Evolutionary conservation across 2,329 filamentous ascomycete species (phyloP).

Genomic region (Colletotrichum sp.): DNA sequence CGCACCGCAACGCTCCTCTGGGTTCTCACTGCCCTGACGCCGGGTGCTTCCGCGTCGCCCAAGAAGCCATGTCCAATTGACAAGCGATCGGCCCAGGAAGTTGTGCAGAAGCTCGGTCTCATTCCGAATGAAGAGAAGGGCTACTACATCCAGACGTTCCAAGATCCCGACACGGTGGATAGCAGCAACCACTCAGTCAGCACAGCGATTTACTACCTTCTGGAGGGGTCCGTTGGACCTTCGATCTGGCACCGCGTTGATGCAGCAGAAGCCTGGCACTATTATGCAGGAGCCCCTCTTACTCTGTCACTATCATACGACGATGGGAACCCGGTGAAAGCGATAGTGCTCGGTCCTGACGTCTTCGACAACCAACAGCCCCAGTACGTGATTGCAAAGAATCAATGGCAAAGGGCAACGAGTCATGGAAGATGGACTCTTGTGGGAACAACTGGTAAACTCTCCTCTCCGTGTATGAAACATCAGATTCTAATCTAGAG

Average conservation of each 20-base stretch:
- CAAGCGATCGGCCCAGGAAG: constrained; percentile 42
- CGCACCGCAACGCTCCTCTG: not conserved
- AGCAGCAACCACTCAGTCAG: constrained; percentile 43
- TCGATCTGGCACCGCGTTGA: constrained; percentile 58
- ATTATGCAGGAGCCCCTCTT: constrained; percentile 57
- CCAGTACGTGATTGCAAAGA: constrained; percentile 44
- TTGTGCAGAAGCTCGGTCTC: constrained; percentile 47
- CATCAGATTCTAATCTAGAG: not conserved
- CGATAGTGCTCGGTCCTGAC: constrained; percentile 44
- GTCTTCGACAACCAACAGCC: constrained; percentile 46
- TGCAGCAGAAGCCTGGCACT: constrained; percentile 56
- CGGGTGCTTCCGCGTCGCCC: not conserved
- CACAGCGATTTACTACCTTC: constrained; percentile 58
- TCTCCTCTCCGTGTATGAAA: not conserved
- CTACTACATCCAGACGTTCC: constrained; percentile 51
- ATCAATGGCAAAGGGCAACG: constrained; percentile 51
- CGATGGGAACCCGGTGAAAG: constrained; percentile 41
- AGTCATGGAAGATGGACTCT: constrained; percentile 54
- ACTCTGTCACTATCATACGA: constrained; percentile 47
- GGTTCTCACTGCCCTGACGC: not conserved
- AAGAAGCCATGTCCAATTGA: not conserved
- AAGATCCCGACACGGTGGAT: constrained; percentile 34
- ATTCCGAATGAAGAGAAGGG: constrained; percentile 52
- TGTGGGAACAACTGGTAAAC: constrained; percentile 38
- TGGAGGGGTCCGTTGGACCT: constrained; percentile 44